Conservation (phyloP, 2,329 filamentous ascomycete species). For the Claviceps sp. region DNA sequence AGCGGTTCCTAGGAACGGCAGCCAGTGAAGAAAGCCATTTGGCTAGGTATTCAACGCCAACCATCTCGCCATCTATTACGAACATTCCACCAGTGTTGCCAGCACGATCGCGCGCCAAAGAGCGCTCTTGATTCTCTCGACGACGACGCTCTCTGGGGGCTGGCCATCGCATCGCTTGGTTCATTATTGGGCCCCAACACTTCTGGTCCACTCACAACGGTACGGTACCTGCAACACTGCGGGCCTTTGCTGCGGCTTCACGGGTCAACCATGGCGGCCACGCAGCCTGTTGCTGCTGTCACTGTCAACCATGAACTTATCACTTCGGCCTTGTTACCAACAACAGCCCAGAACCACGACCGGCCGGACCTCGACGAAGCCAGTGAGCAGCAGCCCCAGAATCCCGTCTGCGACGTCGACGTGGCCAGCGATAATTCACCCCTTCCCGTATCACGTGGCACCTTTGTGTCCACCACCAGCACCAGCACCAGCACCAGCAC, state of each 20-base stretch:
- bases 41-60: background rate
- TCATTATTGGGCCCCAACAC: background rate
- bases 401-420: slow-evolving; percentile 13
- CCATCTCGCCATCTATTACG: background rate
- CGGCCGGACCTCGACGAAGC: background rate
- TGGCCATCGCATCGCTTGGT: background rate
- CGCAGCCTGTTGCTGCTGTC: background rate
- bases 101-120: background rate
- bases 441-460: slow-evolving; percentile 16
- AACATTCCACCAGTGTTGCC: background rate
- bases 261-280: slow-evolving; percentile 3
- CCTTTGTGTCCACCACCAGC: slow-evolving; percentile 11
- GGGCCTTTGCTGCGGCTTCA: slow-evolving; percentile 1
- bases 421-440: slow-evolving; percentile 14
- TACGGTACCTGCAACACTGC: background rate
- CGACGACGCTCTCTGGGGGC: background rate
- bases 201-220: background rate
- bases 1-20: background rate
- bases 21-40: background rate
- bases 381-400: background rate
- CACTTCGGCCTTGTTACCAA: background rate
- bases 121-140: background rate
- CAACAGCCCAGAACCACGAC: background rate
- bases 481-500: background rate
- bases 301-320: background rate